phyloP scores from a whole-genome alignment of 371 early-diverging fungal species.

The Mortierella sp. region DNA sequence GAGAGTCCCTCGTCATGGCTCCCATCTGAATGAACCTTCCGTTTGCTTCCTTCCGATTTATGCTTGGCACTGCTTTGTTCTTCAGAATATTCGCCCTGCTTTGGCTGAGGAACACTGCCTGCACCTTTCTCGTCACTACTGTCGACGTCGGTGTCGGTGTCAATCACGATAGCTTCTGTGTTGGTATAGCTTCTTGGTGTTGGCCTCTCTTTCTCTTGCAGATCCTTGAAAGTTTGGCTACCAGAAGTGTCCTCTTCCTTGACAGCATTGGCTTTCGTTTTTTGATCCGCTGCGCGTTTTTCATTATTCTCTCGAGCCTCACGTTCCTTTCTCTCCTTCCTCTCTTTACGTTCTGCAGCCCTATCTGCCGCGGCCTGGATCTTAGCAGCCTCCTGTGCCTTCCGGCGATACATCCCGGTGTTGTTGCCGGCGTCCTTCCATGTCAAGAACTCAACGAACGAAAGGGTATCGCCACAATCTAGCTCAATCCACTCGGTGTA shows the following conservation, averaged over 20 bases:
- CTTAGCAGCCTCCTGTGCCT: constrained; percentile 13
- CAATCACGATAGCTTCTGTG: no score
- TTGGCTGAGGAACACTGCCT: background rate
- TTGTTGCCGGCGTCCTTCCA: constrained; percentile 34
- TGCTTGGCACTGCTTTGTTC: no score
- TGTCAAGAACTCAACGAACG: constrained; percentile 15
- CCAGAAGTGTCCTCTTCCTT: no score
- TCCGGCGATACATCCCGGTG: constrained; percentile 14
- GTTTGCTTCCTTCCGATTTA: background rate
- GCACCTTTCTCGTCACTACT: background rate
- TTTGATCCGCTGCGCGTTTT: background rate
- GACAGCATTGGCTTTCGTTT: no score
- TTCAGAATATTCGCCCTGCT: no score
- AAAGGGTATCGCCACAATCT: constrained; percentile 20
- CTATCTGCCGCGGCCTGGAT: constrained; percentile 10
- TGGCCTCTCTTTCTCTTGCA: no score
- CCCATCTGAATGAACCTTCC: background rate
- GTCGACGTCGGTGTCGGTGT: background rate
- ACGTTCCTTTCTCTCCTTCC: constrained; percentile 18
- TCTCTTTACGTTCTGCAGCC: constrained; percentile 23
- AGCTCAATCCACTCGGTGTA: constrained; percentile 45
- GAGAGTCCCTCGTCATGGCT: background rate
- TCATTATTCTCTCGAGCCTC: constrained; percentile 4
- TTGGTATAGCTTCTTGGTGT: no score
- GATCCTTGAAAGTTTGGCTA: no score